phyloP scores from a whole-genome alignment of 2,329 filamentous ascomycete species.

The Trichoderma citrinoviride region DNA sequence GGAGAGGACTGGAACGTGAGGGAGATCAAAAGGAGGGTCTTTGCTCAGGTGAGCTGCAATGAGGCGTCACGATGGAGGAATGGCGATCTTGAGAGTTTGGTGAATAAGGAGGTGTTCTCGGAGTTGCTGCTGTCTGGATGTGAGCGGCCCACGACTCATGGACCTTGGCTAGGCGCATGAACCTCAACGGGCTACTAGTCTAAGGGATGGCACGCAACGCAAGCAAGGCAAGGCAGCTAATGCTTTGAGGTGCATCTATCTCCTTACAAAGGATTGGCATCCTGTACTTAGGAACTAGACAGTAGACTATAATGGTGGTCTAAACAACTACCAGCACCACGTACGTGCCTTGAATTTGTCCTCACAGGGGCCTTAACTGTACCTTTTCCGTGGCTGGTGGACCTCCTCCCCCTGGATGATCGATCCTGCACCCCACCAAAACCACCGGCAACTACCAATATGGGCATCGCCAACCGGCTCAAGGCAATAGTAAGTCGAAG shows the following conservation, averaged over 20 bases:
- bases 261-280: too few species aligned
- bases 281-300: too few species aligned
- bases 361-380: neutral
- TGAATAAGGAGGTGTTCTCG: neutral
- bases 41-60: slow-evolving; percentile 1
- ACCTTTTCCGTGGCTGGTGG: neutral
- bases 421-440: neutral
- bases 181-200: neutral
- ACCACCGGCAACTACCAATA: neutral
- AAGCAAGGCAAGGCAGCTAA: slow-evolving; percentile 2
- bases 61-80: neutral
- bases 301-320: neutral
- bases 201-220: neutral
- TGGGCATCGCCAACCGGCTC: neutral
- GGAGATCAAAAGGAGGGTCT: neutral
- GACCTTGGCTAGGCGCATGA: neutral
- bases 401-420: neutral
- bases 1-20: neutral
- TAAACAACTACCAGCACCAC: neutral
- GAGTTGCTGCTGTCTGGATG: neutral
- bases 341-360: neutral
- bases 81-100: neutral
- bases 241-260: neutral
- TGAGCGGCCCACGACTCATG: neutral
- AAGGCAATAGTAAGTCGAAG: neutral